Percentiles rank a stretch among this genome's conserved stretches.
Evolutionary conservation across 805 yeast species (phyloP).

Genomic region (Nakazawaea holstii): DNA sequence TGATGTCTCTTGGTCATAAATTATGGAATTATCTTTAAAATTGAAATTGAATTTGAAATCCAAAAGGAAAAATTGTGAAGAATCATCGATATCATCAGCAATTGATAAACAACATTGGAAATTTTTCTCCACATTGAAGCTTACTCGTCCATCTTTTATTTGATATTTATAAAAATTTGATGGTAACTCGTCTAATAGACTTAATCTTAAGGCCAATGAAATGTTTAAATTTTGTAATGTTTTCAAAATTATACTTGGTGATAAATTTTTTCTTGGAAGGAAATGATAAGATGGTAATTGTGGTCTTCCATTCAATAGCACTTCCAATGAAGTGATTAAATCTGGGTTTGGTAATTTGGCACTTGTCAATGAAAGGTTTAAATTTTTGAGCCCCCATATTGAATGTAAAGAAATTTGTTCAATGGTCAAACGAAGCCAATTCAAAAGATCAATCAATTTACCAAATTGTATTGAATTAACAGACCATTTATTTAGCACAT

Average conservation of each 20-base stretch:
- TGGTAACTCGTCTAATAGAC: conserved; percentile 62
- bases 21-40: conserved; percentile 27
- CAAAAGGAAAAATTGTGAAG: conserved; percentile 70
- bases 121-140: conserved; percentile 54
- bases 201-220: conserved; percentile 67
- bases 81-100: conserved; percentile 46
- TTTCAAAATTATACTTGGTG: conserved; percentile 50
- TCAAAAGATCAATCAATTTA: conserved; percentile 75
- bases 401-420: conserved; percentile 60
- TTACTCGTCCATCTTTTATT: conserved; percentile 73
- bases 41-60: conserved; percentile 66
- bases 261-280: conserved; percentile 42
- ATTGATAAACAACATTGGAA: conserved; percentile 79
- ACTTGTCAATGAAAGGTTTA: conserved; percentile 67
- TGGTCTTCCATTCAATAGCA: conserved; percentile 73
- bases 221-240: conserved; percentile 69
- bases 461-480: conserved; percentile 66
- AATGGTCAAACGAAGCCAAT: conserved; percentile 76
- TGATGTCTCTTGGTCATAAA: conserved; percentile 19
- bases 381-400: conserved; percentile 61
- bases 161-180: conserved; percentile 53
- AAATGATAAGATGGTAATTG: conserved; percentile 61
- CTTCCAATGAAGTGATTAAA: conserved; percentile 80
- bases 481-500: conserved; percentile 88
- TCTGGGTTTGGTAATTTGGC: conserved; percentile 95